phyloP scores from a whole-genome alignment of 768 basidiomycete genomes.

The Amanita polypyramis region DNA sequence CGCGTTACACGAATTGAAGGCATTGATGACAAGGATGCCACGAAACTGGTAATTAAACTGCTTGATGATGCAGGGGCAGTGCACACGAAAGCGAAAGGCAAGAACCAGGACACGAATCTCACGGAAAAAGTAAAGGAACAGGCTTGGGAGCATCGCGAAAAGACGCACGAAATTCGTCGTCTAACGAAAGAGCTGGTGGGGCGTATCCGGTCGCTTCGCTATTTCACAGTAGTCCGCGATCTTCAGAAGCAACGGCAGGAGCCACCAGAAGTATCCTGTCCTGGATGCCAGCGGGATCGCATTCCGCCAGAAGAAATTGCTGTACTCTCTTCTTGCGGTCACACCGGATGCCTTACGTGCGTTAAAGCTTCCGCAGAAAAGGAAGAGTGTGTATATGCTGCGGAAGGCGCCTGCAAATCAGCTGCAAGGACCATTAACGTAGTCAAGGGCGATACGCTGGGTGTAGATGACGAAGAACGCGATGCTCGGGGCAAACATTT shows the following conservation, averaged over 20 bases:
- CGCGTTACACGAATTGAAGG: constrained; percentile 59
- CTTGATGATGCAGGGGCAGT: constrained; percentile 51
- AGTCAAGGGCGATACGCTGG: constrained; percentile 69
- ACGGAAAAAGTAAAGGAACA: constrained; percentile 48
- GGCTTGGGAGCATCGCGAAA: constrained; percentile 77
- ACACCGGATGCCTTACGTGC: constrained; percentile 72
- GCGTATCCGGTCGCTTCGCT: constrained; percentile 81
- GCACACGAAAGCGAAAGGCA: constrained; percentile 34
- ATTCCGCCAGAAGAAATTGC: constrained; percentile 62
- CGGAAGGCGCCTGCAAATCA: constrained; percentile 61
- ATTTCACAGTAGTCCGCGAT: constrained; percentile 86
- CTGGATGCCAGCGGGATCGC: constrained; percentile 42
- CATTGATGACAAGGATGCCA: constrained; percentile 73
- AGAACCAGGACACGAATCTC: constrained; percentile 45
- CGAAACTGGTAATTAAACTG: constrained; percentile 44
- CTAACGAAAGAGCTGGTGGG: constrained; percentile 85
- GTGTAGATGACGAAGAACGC: constrained; percentile 66
- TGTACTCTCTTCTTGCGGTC: constrained; percentile 87
- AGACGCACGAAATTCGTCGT: constrained; percentile 76
- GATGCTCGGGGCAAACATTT: constrained; percentile 70
- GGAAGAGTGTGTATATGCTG: constrained; percentile 74
- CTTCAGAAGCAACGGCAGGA: constrained; percentile 65
- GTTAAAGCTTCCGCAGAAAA: constrained; percentile 62
- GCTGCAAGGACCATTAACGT: constrained; percentile 76
- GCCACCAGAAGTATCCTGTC: constrained; percentile 52